Percentiles rank a stretch among this genome's conserved stretches.
These are phyloP conservation scores for Paecilomyces sp. DNA, from an alignment of 2,329 filamentous ascomycete species.

Conservation along the genomic window DNA sequence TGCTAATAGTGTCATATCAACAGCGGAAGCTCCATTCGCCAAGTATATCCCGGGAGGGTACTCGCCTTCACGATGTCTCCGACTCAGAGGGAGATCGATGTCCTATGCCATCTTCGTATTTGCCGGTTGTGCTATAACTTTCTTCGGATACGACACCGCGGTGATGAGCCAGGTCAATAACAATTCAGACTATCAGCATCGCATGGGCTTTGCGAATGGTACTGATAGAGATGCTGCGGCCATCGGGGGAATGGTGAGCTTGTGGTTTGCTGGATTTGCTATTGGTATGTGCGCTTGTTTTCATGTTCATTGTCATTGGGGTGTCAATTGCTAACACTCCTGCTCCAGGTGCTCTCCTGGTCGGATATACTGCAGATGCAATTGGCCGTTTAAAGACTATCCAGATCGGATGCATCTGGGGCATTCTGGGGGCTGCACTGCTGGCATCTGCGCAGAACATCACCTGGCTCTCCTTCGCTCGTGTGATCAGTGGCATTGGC, in stretches of 20 bases:
- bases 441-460: conserved; percentile 16
- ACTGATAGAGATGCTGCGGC: conserved; percentile 15
- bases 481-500: conserved; percentile 18
- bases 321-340: not conserved
- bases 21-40: not conserved
- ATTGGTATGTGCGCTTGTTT: conserved; percentile 4
- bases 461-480: conserved; percentile 15
- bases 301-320: not conserved
- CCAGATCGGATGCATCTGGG: conserved; percentile 18
- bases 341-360: conserved; percentile 14
- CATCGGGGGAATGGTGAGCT: conserved; percentile 17
- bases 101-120: conserved; percentile 3
- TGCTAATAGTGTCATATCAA: not conserved
- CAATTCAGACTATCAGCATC: conserved; percentile 16
- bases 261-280: conserved; percentile 20
- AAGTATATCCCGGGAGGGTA: not conserved
- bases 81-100: not conserved
- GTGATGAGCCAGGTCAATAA: conserved; percentile 20
- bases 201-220: conserved; percentile 12
- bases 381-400: conserved; percentile 19
- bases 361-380: conserved; percentile 17
- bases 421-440: conserved; percentile 14
- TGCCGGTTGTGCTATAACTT: conserved; percentile 12
- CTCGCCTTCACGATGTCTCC: not conserved
- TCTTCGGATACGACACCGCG: conserved; percentile 16